These are phyloP conservation scores for Carex scoparia DNA, from an alignment of 176 grass and related monocot species.

Conservation along the genomic window DNA sequence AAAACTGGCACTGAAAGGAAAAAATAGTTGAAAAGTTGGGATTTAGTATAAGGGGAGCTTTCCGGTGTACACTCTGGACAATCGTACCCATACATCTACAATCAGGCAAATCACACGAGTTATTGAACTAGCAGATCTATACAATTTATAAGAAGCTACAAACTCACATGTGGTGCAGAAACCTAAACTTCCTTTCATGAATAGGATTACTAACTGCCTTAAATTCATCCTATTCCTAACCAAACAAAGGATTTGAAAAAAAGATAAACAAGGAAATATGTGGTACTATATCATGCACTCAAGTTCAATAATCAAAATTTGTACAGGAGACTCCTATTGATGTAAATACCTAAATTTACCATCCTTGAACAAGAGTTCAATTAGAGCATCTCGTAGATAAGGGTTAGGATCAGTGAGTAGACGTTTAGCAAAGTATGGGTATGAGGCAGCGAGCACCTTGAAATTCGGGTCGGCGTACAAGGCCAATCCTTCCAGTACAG, in stretches of 20 bases:
- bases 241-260: not conserved
- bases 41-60: not conserved
- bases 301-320: slow-evolving; percentile 17
- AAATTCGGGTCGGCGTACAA: slow-evolving; percentile 93
- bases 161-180: not conserved
- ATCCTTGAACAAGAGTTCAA: slow-evolving; percentile 97
- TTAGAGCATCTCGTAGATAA: slow-evolving; percentile 96
- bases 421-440: slow-evolving; percentile 99
- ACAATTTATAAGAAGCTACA: not conserved
- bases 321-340: slow-evolving; percentile 15
- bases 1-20: too few relatives aligned
- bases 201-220: not conserved
- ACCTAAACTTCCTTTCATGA: not conserved
- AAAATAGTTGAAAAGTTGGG: not conserved
- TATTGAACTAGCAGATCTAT: not conserved
- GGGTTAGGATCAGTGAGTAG: slow-evolving; percentile 96
- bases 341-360: slow-evolving; percentile 79
- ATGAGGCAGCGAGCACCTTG: slow-evolving; percentile 97
- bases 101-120: not conserved
- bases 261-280: not conserved
- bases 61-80: not conserved
- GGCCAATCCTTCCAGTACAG: slow-evolving; percentile 93
- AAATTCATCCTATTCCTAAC: not conserved
- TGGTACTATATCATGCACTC: not conserved
- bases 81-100: not conserved